Base-by-base conservation (phyloP, 2,329 filamentous ascomycete species). In the Diaporthe sp. region DNA sequence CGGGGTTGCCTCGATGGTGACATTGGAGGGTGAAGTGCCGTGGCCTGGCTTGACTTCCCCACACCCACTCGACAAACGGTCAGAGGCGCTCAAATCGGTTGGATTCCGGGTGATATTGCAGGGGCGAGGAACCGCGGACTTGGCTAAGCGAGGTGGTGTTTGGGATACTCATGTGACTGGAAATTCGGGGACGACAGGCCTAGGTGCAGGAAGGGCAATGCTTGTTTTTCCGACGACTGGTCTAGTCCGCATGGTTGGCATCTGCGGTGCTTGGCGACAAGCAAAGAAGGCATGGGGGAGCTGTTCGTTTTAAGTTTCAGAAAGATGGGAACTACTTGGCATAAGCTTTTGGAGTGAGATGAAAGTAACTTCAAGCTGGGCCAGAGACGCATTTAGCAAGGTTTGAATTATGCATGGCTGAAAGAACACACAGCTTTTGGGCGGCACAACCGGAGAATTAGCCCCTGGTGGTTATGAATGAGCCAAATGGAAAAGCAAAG, bases 191-290 rank as follows among this genome's bases (percentile, higher is more conserved):
- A 17, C 45, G 60, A n/a, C 38, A 13, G 42, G n/a, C 38, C 38
- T 28, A 30, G 17, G 17, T 19, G 60, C 60, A 28, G 30, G 30
- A 22, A n/a, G 40, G 47, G 33, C 22, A 52, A 68, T n/a, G 64
- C 64, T 68, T 68, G 47, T 68, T 68, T 68, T 68, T 45, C 58
- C 40, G 58, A 13, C 25, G 58, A 38, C 55, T 13, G 33, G 15
- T 38, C 22, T 61, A n/a, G 17, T 15, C 55, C 8, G 6, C 57
- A 40, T 60, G 33, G n/a, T 25, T 60, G 22, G 35, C 33, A 40
- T 60, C n/a, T 40, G 55, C 33, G 4, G 13, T 54, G 17, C 13
- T 7, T 4, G 17, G 30, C 52, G 15, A n/a, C n/a, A 25, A 22
- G 3, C 5, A 15, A n/a, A 15, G n/a, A 9, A n/a, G 33, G 5